Evolutionary conservation across 495 filamentous ascomycete species (phyloP).

Genomic region (Aspergillus egyptiacus): DNA sequence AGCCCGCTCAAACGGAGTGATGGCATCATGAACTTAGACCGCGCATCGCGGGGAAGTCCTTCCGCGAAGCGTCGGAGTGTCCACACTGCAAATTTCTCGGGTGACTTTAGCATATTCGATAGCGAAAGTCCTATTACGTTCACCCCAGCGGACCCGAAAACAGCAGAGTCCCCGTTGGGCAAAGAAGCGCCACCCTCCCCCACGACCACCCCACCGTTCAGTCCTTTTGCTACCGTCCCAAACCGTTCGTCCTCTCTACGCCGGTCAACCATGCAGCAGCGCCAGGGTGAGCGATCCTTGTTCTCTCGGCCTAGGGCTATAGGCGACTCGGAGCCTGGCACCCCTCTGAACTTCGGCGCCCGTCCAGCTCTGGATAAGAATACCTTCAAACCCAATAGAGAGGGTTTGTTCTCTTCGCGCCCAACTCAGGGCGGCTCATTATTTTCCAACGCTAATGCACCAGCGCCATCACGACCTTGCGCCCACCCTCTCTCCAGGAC

Average conservation of each 20-base stretch:
- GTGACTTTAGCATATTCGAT: constrained; percentile 68
- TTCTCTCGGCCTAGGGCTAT: constrained; percentile 43
- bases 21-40: constrained; percentile 80
- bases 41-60: constrained; percentile 69
- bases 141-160: constrained; percentile 18
- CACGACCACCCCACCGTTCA: constrained; percentile 29
- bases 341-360: constrained; percentile 48
- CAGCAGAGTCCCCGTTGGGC: constrained; percentile 22
- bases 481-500: constrained; percentile 83
- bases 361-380: constrained; percentile 71
- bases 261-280: constrained; percentile 81
- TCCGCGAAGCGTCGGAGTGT: constrained; percentile 82
- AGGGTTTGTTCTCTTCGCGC: constrained; percentile 55
- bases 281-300: constrained; percentile 58
- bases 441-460: constrained; percentile 23
- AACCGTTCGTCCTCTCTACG: constrained; percentile 64
- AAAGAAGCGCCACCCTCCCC: constrained; percentile 24
- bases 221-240: constrained; percentile 40
- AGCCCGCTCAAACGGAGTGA: constrained; percentile 93
- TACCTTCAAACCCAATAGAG: constrained; percentile 54
- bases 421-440: constrained; percentile 28
- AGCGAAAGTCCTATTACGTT: constrained; percentile 22
- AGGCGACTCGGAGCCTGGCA: constrained; percentile 30
- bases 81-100: constrained; percentile 55
- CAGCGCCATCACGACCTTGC: constrained; percentile 20